Evolutionary conservation across 169 alveolate genomes (phyloP), one percentile per base, ranked within the genome.

Genomic region (Babesia gibsoni): DNA sequence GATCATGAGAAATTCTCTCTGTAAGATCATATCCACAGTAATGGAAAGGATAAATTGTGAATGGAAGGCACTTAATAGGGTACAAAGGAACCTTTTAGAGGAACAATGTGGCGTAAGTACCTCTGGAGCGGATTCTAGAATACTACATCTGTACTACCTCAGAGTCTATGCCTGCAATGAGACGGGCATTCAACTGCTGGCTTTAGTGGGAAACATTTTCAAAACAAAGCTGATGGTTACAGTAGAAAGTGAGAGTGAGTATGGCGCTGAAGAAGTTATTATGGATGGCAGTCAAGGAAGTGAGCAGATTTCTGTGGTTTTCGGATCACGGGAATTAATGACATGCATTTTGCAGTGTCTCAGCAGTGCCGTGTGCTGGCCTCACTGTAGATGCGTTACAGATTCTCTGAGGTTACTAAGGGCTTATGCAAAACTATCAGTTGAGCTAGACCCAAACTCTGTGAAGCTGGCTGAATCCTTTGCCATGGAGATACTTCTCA

Each of bases 81-180:
- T 54, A 54, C 65, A 67, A 48, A 41, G 57, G 45, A 48, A 42
- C 33, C 54, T 65, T 14, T 22, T 37, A 6, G 49, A 14, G 8
- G 64, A 16, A 4, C n/a, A n/a, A n/a, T n/a, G n/a, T n/a, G 52
- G 14, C 50, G 67, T n/a, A 27, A 52, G 18, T 8, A 46, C 25
- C 9, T n/a, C 36, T n/a, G 2, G 50, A 2, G 63, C 66, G 6
- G 74, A 67, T 64, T 45, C 56, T 32, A 45, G 67, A 5, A 49
- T 68, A 3, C 25, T 79, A 10, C 82, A 79, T 22, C 72, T 79
- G 36, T 79, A 79, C 70, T 79, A 79, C 57, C 61, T 79, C 27
- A 53, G 73, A 7, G 88, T 79, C 18, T 69, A 79, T 52, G 88
- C 88, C 22, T 69, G 81, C 43, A 79, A 68, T 1, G 83, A 79